Evolutionary conservation across 176 grass and related monocot species (phyloP).

Genomic region (Carex cristatella): DNA sequence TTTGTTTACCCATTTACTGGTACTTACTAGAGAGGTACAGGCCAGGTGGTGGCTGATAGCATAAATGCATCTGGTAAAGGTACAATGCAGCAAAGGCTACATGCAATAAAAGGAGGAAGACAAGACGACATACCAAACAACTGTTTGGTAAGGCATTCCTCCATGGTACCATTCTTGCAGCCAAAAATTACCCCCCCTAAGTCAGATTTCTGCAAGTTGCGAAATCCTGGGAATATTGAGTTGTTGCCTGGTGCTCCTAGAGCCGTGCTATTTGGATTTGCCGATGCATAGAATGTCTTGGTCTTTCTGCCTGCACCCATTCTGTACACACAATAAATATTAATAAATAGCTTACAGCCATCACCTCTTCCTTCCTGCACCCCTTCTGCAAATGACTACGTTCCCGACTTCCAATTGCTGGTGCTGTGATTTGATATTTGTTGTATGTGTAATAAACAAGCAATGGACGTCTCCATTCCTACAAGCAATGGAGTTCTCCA

Average conservation of each 20-base stretch:
- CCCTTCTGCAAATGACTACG: neutral
- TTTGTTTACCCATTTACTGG: neutral
- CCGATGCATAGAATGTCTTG: neutral
- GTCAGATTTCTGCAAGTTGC: constrained; percentile 52
- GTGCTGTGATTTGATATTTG: neutral
- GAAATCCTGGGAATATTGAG: constrained; percentile 4
- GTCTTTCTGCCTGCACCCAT: constrained; percentile 40
- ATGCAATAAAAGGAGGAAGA: constrained; percentile 20
- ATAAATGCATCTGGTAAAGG: neutral
- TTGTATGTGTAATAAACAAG: neutral
- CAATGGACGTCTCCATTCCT: too few relatives aligned
- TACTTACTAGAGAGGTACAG: neutral
- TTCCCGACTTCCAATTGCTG: neutral
- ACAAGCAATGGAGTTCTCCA: too few relatives aligned
- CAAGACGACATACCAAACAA: constrained; percentile 60
- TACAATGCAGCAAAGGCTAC: neutral
- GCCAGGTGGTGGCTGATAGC: neutral
- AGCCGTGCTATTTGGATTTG: neutral
- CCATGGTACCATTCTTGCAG: constrained; percentile 63
- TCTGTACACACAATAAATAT: constrained; percentile 18
- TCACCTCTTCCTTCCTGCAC: neutral
- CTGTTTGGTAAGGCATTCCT: constrained; percentile 77
- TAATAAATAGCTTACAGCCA: neutral
- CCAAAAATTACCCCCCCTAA: constrained; percentile 87
- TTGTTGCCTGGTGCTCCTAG: neutral